phyloP scores from a whole-genome alignment of 331 rosid species.

The Quercus tomentella region DNA sequence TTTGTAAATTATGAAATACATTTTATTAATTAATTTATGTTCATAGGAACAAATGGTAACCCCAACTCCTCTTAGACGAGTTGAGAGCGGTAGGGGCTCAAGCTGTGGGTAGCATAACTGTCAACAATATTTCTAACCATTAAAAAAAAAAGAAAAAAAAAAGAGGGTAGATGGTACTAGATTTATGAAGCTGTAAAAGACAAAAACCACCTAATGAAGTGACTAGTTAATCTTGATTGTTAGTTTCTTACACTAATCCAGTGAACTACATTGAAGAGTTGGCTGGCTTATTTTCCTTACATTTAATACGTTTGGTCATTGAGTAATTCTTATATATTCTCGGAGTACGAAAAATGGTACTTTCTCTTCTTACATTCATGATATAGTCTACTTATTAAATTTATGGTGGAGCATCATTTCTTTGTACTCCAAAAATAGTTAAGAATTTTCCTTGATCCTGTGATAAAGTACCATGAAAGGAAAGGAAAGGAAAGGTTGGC shows the following conservation, averaged over 20 bases:
- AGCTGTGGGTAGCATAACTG: not conserved
- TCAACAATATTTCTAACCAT: too few species aligned
- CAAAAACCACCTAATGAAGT: not conserved
- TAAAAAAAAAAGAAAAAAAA: not conserved
- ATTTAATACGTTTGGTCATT: fast-evolving
- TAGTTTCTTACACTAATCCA: not conserved
- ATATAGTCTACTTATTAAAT: too few species aligned
- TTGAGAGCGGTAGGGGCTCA: not conserved
- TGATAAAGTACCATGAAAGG: too few species aligned
- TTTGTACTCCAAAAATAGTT: fast-evolving
- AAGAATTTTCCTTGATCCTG: not conserved
- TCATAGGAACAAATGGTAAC: too few species aligned
- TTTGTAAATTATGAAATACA: too few species aligned
- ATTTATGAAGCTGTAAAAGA: not conserved
- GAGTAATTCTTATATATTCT: not conserved
- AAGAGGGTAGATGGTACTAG: not conserved
- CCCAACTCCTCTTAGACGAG: too few species aligned
- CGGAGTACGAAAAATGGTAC: fast-evolving
- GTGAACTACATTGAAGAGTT: not conserved
- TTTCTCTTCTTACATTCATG: fast-evolving
- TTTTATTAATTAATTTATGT: too few species aligned
- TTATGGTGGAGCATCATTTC: too few species aligned
- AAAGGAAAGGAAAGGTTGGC: too few species aligned
- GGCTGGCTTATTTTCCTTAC: not conserved
- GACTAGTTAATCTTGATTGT: not conserved